A percentile compares a stretch with the other conserved stretches of the same genome.
These are phyloP conservation scores for Volvox carteri DNA, from an alignment of 163 green algal genomes.

Conservation along the genomic window DNA sequence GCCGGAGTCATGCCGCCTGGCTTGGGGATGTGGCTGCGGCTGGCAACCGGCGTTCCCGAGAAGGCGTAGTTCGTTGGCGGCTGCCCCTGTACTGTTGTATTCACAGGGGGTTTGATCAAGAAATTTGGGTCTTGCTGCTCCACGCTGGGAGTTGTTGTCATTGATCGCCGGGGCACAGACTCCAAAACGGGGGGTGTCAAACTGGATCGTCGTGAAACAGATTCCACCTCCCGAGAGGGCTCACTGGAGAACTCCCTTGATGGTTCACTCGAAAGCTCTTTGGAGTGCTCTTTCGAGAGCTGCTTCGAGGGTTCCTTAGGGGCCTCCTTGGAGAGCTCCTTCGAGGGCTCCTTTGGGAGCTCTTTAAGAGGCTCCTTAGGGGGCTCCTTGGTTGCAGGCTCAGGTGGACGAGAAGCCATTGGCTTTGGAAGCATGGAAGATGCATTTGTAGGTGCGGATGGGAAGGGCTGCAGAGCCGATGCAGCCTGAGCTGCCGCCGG, in stretches of 20 bases:
- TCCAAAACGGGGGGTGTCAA: background rate
- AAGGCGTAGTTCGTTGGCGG: background rate
- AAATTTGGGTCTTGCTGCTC: conserved; percentile 50
- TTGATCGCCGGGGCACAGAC: background rate
- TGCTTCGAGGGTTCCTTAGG: no score
- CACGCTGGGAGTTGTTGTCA: background rate
- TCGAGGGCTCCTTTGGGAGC: no score
- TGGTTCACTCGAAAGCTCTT: no score
- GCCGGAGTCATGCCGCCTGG: background rate
- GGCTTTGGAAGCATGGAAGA: background rate
- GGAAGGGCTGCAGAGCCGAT: background rate
- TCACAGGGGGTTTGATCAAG: conserved; percentile 32
- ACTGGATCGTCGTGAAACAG: background rate
- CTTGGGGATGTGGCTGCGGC: conserved; percentile 33
- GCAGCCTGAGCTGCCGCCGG: background rate
- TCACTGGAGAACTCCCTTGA: background rate
- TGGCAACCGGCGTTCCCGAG: conserved; percentile 4
- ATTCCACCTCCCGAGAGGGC: background rate
- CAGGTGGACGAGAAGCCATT: no score
- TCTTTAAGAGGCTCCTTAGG: no score
- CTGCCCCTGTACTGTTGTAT: background rate
- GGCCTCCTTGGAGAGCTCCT: no score
- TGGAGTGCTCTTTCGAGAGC: no score
- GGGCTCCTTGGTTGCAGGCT: no score
- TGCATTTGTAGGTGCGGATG: background rate